A percentile compares a stretch with the other conserved stretches of the same genome.
These are phyloP conservation scores for Penicillium subrubescens DNA, from an alignment of 495 filamentous ascomycete species.

Conservation along the genomic window DNA sequence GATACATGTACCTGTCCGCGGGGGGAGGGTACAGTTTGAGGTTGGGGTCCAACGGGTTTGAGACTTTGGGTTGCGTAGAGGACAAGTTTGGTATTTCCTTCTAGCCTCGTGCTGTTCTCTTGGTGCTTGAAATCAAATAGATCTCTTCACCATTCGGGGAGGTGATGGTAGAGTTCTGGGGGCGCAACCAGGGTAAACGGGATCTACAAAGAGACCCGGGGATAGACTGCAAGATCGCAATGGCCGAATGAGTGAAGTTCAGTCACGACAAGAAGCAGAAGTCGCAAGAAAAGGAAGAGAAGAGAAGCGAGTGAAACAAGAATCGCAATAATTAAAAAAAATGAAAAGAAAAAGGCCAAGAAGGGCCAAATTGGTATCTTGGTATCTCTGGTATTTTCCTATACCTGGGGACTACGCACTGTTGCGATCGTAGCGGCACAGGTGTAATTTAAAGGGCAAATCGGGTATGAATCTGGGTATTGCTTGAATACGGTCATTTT, in stretches of 20 bases:
- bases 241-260: neutral
- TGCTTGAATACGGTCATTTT: conserved; percentile 1
- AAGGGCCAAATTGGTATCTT: neutral
- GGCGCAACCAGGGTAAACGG: conserved; percentile 14
- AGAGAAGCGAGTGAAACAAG: conserved; percentile 2
- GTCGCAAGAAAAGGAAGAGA: conserved; percentile 6
- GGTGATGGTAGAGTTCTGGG: neutral
- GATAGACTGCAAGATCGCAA: conserved; percentile 1
- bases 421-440: neutral
- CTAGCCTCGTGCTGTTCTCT: neutral
- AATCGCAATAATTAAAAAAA: neutral
- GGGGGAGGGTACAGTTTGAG: neutral
- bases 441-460: neutral
- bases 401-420: neutral
- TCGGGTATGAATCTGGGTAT: neutral
- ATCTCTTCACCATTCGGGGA: neutral
- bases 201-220: conserved; percentile 8
- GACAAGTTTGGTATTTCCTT: neutral
- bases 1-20: conserved; percentile 36
- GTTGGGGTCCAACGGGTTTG: neutral
- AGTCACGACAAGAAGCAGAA: neutral
- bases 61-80: neutral
- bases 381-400: neutral
- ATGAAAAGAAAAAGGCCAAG: neutral
- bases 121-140: neutral